These are phyloP conservation scores for Solanum pinnatisectum DNA, from an alignment of 257 asterid genomes.

Conservation along the genomic window DNA sequence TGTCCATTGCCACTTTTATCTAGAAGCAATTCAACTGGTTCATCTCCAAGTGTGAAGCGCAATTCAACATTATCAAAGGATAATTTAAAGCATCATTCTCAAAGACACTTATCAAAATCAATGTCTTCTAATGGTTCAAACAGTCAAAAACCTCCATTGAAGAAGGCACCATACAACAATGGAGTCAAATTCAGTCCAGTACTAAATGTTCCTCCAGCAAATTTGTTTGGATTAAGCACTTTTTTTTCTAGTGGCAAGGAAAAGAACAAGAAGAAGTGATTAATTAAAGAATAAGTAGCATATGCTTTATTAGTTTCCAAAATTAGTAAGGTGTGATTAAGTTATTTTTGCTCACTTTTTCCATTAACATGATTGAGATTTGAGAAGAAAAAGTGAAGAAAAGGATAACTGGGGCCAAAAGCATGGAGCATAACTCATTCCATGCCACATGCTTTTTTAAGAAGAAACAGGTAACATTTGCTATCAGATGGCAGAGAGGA, in stretches of 20 bases:
- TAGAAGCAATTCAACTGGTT: slow-evolving; percentile 71
- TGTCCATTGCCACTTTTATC: slow-evolving; percentile 68
- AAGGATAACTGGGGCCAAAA: slow-evolving; percentile 4
- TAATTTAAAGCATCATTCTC: slow-evolving; percentile 18
- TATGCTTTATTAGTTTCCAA: neutral
- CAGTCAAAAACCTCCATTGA: slow-evolving; percentile 66
- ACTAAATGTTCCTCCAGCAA: slow-evolving; percentile 56
- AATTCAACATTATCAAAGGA: slow-evolving; percentile 25
- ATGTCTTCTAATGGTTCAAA: slow-evolving; percentile 7
- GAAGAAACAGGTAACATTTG: slow-evolving; percentile 22
- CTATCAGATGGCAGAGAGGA: neutral
- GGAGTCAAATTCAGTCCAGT: slow-evolving; percentile 55
- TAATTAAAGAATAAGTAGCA: neutral
- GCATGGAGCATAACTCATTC: neutral
- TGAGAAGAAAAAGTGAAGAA: neutral
- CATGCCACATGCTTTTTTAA: neutral
- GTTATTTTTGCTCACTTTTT: neutral
- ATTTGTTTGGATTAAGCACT: slow-evolving; percentile 57
- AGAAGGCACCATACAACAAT: slow-evolving; percentile 29
- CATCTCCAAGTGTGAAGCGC: slow-evolving; percentile 41
- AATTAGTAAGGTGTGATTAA: neutral
- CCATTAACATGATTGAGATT: neutral
- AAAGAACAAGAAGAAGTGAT: slow-evolving; percentile 46
- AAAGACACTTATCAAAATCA: slow-evolving; percentile 16
- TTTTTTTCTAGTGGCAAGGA: slow-evolving; percentile 59